These are phyloP conservation scores for Chalciporus sphaerocephalus DNA, from an alignment of 768 basidiomycete species.

Conservation along the genomic window DNA sequence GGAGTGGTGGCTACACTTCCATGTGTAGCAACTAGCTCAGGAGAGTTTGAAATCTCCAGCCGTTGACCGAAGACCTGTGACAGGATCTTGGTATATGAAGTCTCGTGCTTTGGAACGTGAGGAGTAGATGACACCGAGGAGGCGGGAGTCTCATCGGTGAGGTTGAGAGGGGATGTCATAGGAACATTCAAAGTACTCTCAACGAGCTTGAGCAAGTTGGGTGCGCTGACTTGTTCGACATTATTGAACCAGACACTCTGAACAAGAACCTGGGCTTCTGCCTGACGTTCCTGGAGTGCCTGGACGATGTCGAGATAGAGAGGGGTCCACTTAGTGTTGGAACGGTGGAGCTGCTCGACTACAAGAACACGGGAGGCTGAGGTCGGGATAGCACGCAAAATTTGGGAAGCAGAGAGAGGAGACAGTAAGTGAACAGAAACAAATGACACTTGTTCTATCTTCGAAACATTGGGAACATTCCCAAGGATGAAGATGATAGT, in stretches of 20 bases:
- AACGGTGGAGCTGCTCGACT: constrained; percentile 73
- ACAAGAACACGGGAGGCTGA: constrained; percentile 69
- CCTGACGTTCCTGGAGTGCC: constrained; percentile 59
- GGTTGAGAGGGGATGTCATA: constrained; percentile 41
- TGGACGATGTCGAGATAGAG: constrained; percentile 78
- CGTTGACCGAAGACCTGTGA: constrained; percentile 73
- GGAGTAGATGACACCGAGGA: constrained; percentile 34
- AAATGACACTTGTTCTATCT: constrained; percentile 57
- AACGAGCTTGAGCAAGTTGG: constrained; percentile 52
- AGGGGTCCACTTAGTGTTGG: constrained; percentile 84
- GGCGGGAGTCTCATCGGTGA: constrained; percentile 39
- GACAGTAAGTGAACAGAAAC: constrained; percentile 63
- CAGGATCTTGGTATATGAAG: constrained; percentile 87
- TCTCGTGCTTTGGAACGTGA: constrained; percentile 85
- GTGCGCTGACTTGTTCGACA: constrained; percentile 32
- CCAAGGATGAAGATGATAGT: constrained; percentile 75
- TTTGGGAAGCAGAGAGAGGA: constrained; percentile 56
- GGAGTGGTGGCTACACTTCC: constrained; percentile 84
- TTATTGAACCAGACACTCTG: constrained; percentile 63
- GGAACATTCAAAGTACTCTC: constrained; percentile 37
- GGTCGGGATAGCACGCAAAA: constrained; percentile 56
- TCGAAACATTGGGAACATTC: constrained; percentile 36
- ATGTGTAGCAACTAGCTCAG: constrained; percentile 61
- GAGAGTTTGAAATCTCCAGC: constrained; percentile 83
- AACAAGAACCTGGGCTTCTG: constrained; percentile 48